Base-by-base conservation (phyloP, 805 yeast species). In the Suhomyces canberraensis region DNA sequence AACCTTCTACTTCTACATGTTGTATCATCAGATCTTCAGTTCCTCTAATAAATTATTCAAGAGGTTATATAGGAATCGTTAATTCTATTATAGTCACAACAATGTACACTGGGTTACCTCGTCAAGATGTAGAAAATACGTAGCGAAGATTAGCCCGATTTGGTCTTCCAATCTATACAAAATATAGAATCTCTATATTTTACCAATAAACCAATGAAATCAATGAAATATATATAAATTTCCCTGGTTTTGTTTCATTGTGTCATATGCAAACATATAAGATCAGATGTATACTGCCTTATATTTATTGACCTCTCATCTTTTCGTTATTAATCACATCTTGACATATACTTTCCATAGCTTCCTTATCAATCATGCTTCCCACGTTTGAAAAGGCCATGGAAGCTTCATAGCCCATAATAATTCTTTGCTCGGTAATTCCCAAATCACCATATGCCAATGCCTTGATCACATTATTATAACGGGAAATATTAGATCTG, bases 401-500 rank as follows among this genome's bases (percentile, higher is more conserved):
- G 64, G 95, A 85, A 13, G 95, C 88, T 52, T 93, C 98, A 61
- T 91, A 93, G 0, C 91, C 93, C 52, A 79, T 72, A 7, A 79
- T 73, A 13, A 93, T 73, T 50, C 98, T 69, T 40, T 78, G 76
- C 46, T 88, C 96, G 25, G 86, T 85, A 37, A 93, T 82, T 11
- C 95, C 95, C 43, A 93, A 75, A 52, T 87, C 95, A 47, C 89
- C 81, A 48, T 74, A 75, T n/a, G 87, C 84, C 42, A 93, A 68
- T 0, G 95, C 91, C 51, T 78, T 76, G 35, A 93, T 70, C 46
- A 93, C 90, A 58, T 88, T 88, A 35, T 83, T 76, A 59, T 93
- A 93, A 44, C 98, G 71, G 2, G 95, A 75, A 21, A 93, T 90
- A 6, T 88, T 83, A 42, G 74, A 76, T 46, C 91, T 76, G 13